phyloP scores from a whole-genome alignment of 768 basidiomycete genomes.

The Suillus fuscotomentosus region DNA sequence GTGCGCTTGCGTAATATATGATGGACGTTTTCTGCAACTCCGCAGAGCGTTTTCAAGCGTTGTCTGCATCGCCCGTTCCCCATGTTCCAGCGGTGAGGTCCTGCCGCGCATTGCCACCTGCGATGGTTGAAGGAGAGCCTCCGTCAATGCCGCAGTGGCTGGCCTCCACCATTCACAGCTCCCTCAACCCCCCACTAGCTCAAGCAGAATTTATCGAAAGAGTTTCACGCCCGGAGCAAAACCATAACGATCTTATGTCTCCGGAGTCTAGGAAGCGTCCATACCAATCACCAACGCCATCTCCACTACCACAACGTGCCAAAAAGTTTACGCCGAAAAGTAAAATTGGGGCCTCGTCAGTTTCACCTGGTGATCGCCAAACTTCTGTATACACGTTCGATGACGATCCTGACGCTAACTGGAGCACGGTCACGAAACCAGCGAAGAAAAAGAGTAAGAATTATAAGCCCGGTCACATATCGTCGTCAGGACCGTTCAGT shows the following conservation, averaged over 20 bases:
- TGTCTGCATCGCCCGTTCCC: background rate
- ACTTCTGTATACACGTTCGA: conserved; percentile 21
- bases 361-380: background rate
- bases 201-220: background rate
- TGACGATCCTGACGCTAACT: conserved; percentile 18
- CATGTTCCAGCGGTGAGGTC: background rate
- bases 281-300: background rate
- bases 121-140: background rate
- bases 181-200: background rate
- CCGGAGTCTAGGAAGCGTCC: background rate
- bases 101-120: background rate
- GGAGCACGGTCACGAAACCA: conserved; percentile 6
- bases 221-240: conserved; percentile 3
- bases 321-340: conserved; percentile 4
- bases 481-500: conserved; percentile 21
- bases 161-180: conserved; percentile 3
- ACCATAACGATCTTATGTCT: background rate
- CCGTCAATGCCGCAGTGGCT: conserved; percentile 7
- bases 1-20: background rate
- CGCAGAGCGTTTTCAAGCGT: background rate
- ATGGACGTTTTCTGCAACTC: background rate
- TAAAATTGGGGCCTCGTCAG: background rate
- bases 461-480: conserved; percentile 1
- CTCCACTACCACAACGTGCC: conserved; percentile 5
- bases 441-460: conserved; percentile 6